A percentile compares a stretch with the other conserved stretches of the same genome.
Evolutionary conservation across 352 stramenopile species (phyloP).

Genomic region (Aphanomyces euteiches): DNA sequence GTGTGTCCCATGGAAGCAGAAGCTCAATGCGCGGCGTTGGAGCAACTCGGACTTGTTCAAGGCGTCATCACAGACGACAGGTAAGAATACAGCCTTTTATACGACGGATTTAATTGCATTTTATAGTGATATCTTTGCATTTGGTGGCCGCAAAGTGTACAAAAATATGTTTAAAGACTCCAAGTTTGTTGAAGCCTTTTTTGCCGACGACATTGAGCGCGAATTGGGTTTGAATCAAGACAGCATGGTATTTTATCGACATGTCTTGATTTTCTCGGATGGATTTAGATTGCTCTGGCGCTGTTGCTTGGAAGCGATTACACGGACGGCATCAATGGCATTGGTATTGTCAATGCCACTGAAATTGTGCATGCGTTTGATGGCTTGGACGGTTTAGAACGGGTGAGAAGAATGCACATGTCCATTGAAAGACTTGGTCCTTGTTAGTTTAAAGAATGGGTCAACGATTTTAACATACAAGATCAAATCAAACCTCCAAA

Average conservation of each 20-base stretch:
- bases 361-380: conserved; percentile 80
- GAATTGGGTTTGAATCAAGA: conserved; percentile 92
- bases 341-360: conserved; percentile 80
- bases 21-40: conserved; percentile 96
- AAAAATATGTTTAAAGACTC: conserved; percentile 99
- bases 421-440: background rate
- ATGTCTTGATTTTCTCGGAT: conserved; percentile 30
- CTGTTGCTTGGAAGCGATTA: conserved; percentile 97
- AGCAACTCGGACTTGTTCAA: conserved; percentile 94
- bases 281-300: conserved; percentile 62
- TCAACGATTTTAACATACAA: conserved; percentile 55
- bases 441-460: conserved; percentile 34
- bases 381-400: conserved; percentile 79
- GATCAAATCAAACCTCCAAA: conserved; percentile 54
- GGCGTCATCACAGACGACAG: conserved; percentile 98
- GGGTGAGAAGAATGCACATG: background rate
- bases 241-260: conserved; percentile 65
- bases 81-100: background rate
- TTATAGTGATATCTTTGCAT: conserved; percentile 83
- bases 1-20: conserved; percentile 99
- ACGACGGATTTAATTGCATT: background rate
- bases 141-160: conserved; percentile 94
- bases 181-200: conserved; percentile 98
- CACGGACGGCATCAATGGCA: conserved; percentile 70
- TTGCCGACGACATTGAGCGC: conserved; percentile 85